Evolutionary conservation across 2,329 filamentous ascomycete species (phyloP), one percentile per base, ranked within the genome.

Genomic region (Dendrostoma leiphaemia): DNA sequence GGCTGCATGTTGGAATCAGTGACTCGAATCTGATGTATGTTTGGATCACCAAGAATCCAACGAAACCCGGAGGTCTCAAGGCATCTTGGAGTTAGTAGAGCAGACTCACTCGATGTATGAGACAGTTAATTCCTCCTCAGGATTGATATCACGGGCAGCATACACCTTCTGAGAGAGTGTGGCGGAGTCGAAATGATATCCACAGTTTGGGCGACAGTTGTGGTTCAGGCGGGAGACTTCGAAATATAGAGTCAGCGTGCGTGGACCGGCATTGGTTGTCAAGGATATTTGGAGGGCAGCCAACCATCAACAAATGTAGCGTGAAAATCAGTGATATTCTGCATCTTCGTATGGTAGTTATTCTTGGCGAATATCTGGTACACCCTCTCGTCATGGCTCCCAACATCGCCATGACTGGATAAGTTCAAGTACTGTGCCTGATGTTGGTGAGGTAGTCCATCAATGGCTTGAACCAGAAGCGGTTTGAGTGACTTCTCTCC

Each of bases 241-340:
- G 10, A 31, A 34, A 23, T 10, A 19, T n/a, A 3, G n/a, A 2
- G 15, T 46, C 8, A 37, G 38, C 3, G 6, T 1, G 8, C 8
- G 8, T 9, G 13, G 6, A 15, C 19, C 9, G 12, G 5, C 13
- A 17, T 19, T 17, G 24, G 6, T 23, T 12, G 2, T 38, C 4
- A 17, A 4, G n/a, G 1, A 41, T 28, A 13, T 26, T n/a, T n/a
- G n/a, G n/a, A n/a, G n/a, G n/a, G n/a, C n/a, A n/a, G n/a, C n/a
- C n/a, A n/a, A 53, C 51, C 44, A 32, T 53, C 35, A 3, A 45
- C 48, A 15, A 53, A 53, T 15, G 44, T 53, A 9, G 51, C 45
- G 19, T 53, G 51, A 6, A 53, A 53, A 9, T 53, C 51, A 6
- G 45, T 34, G 6, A 28, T 45, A 4, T 19, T 35, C 2, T n/a